Percentiles rank a stretch among this genome's conserved stretches.
These are phyloP conservation scores for Eucalyptus erythrocorys DNA, from an alignment of 345 rosid genomes.

Conservation along the genomic window DNA sequence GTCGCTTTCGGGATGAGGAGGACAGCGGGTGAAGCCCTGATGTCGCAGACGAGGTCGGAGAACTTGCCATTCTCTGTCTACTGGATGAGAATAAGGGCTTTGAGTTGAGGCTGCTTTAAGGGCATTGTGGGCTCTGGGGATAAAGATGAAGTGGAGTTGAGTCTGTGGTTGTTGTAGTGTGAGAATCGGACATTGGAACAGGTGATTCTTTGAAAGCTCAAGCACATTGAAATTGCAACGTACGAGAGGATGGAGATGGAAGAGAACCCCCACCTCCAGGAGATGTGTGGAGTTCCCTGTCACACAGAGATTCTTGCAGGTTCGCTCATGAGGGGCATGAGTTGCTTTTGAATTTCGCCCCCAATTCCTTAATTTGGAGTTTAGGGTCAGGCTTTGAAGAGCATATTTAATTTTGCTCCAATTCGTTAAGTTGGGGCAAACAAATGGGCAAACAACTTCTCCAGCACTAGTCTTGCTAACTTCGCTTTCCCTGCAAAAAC, in stretches of 20 bases:
- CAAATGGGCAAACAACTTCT: too few species aligned
- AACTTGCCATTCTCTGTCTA: not conserved
- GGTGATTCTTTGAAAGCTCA: not conserved
- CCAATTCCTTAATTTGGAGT: too few species aligned
- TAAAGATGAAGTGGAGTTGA: not conserved
- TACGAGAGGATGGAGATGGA: not conserved
- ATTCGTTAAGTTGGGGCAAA: too few species aligned
- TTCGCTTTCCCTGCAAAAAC: too few species aligned
- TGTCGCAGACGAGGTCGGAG: not conserved
- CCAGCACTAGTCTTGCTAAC: too few species aligned
- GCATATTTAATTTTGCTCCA: too few species aligned
- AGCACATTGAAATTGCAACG: not conserved
- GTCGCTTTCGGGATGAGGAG: not conserved
- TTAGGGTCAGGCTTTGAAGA: too few species aligned
- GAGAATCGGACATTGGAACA: not conserved
- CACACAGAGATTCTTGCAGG: not conserved
- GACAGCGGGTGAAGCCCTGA: not conserved
- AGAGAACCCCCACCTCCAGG: too few species aligned
- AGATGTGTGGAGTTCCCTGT: not conserved
- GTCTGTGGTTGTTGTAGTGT: not conserved
- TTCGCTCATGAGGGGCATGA: not conserved
- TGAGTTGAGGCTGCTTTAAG: not conserved
- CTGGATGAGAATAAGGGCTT: not conserved
- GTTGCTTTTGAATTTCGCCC: too few species aligned
- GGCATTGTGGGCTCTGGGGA: not conserved